Percentiles rank a stretch among this genome's conserved stretches.
phyloP scores from a whole-genome alignment of 306 rosid species.

The Phaseolus lunatus region DNA sequence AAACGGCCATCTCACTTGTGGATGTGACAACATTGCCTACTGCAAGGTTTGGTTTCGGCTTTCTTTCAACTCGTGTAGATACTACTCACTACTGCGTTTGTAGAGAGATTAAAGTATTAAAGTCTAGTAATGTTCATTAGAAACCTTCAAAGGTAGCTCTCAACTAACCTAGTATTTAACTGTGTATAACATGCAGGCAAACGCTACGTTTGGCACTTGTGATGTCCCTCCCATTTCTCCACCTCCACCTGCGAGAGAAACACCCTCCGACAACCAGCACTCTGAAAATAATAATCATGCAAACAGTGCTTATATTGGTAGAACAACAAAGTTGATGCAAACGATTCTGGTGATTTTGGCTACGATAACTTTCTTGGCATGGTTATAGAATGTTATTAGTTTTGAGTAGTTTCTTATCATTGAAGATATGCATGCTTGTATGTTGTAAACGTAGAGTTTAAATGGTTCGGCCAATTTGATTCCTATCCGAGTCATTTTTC shows the following conservation, averaged over 20 bases:
- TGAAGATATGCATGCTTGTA: constrained; percentile 38
- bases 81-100: background rate
- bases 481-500: constrained; percentile 41
- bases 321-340: constrained; percentile 54
- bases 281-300: constrained; percentile 5
- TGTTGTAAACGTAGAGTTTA: constrained; percentile 40
- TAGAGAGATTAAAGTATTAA: background rate
- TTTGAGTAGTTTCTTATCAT: constrained; percentile 39
- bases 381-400: constrained; percentile 48
- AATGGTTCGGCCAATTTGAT: constrained; percentile 43
- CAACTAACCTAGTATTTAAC: background rate
- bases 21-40: constrained; percentile 84
- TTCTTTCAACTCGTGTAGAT: constrained; percentile 31
- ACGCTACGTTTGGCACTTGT: constrained; percentile 71
- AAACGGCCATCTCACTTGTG: constrained; percentile 92
- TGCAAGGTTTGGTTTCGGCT: constrained; percentile 75
- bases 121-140: background rate
- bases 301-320: constrained; percentile 46
- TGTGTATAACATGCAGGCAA: constrained; percentile 55
- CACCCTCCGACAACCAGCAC: constrained; percentile 25
- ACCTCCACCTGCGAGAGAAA: constrained; percentile 80
- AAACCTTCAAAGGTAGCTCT: background rate
- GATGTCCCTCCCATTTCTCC: constrained; percentile 84
- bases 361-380: constrained; percentile 41
- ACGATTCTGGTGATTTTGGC: constrained; percentile 54